Conservation (phyloP, 805 yeast species). For the Metschnikowia drakensbergensis region DNA sequence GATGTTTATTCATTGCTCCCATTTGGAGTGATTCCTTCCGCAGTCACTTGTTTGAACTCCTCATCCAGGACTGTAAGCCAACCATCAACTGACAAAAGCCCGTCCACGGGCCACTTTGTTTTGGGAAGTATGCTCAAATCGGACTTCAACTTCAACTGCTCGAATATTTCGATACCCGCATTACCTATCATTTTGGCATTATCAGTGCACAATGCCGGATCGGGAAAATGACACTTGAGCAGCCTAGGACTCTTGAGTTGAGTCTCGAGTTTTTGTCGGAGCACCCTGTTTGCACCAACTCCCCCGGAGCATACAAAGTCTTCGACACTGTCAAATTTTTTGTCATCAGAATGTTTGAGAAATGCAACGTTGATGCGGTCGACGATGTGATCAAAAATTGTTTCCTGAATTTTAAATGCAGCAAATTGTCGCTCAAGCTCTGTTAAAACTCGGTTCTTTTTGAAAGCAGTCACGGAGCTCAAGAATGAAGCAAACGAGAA, state of each 20-base stretch:
- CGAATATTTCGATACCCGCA: constrained; percentile 89
- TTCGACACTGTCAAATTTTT: constrained; percentile 38
- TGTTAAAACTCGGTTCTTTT: constrained; percentile 33
- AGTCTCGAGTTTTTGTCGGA: constrained; percentile 47
- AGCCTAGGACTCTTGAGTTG: constrained; percentile 26
- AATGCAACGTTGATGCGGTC: constrained; percentile 57
- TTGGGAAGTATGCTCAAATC: constrained; percentile 58
- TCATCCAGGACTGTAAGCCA: constrained; percentile 35
- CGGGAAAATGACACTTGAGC: constrained; percentile 60
- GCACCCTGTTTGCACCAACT: constrained; percentile 70
- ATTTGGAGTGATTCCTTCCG: not conserved
- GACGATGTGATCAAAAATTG: constrained; percentile 68
- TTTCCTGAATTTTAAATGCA: constrained; percentile 58
- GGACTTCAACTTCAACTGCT: constrained; percentile 45
- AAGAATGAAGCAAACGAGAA: constrained; percentile 81
- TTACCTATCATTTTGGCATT: constrained; percentile 97
- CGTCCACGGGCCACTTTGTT: constrained; percentile 77
- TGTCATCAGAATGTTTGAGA: constrained; percentile 25
- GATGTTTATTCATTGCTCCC: not conserved
- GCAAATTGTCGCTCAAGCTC: constrained; percentile 46
- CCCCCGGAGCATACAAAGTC: constrained; percentile 89
- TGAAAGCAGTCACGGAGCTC: constrained; percentile 44
- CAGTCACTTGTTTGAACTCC: constrained; percentile 6
- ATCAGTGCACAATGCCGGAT: constrained; percentile 75
- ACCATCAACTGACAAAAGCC: constrained; percentile 47